Percentiles rank a stretch among this genome's conserved stretches.
Evolutionary conservation across 768 basidiomycete species (phyloP).

Genomic region (Austroboletus eburneus): DNA sequence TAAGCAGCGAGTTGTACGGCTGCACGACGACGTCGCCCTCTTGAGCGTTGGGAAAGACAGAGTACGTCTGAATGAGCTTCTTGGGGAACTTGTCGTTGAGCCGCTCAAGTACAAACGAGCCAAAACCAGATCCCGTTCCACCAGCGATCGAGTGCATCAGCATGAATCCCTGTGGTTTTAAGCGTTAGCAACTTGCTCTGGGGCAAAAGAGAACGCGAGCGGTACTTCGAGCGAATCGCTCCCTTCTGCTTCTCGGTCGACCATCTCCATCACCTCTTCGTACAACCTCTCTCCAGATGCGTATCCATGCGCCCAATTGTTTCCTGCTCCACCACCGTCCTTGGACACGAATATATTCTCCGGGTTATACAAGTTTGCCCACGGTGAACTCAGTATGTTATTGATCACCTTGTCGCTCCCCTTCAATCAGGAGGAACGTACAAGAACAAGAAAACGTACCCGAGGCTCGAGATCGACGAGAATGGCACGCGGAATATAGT

Average conservation of each 20-base stretch:
- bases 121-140: slow-evolving; percentile 96
- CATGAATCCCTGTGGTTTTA: slow-evolving; percentile 84
- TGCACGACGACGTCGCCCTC: slow-evolving; percentile 98
- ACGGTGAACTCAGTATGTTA: slow-evolving; percentile 84
- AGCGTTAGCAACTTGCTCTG: too few species aligned
- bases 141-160: slow-evolving; percentile 98
- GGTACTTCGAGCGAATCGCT: slow-evolving; percentile 95
- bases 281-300: slow-evolving; percentile 85
- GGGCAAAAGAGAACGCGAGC: not conserved
- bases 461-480: slow-evolving; percentile 95
- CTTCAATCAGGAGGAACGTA: not conserved
- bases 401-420: slow-evolving; percentile 76
- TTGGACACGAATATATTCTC: slow-evolving; percentile 96
- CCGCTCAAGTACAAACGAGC: slow-evolving; percentile 95
- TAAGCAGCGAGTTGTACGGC: slow-evolving; percentile 93
- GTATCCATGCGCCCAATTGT: slow-evolving; percentile 98
- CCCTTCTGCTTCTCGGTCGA: slow-evolving; percentile 96
- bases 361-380: slow-evolving; percentile 87
- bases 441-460: slow-evolving; percentile 44
- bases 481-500: slow-evolving; percentile 96
- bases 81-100: slow-evolving; percentile 98
- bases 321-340: slow-evolving; percentile 98
- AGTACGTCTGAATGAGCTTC: slow-evolving; percentile 98
- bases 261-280: slow-evolving; percentile 98
- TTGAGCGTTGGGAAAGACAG: slow-evolving; percentile 92